phyloP scores from a whole-genome alignment of 495 filamentous ascomycete genomes.

The Alectoria sarmentosa region DNA sequence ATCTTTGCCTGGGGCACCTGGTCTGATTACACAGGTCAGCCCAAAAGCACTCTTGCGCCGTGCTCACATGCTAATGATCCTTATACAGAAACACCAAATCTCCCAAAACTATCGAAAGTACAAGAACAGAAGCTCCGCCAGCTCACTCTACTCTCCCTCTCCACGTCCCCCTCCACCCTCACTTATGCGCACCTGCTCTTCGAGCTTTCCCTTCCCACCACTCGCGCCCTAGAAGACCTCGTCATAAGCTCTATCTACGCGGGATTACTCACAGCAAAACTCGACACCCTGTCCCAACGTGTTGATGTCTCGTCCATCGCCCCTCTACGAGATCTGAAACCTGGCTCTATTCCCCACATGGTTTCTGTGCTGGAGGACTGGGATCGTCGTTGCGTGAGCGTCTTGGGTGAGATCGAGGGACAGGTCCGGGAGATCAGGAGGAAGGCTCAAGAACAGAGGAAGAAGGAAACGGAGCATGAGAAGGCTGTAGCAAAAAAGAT shows the following conservation, averaged over 20 bases:
- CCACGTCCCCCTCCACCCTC: conserved; percentile 51
- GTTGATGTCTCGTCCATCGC: conserved; percentile 74
- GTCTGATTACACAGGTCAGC: conserved; percentile 59
- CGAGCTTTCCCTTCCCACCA: conserved; percentile 57
- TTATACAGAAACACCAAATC: conserved; percentile 42
- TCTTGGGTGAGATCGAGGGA: conserved; percentile 67
- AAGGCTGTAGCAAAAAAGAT: conserved; percentile 34
- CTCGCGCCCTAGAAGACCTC: conserved; percentile 78
- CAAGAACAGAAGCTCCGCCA: conserved; percentile 86
- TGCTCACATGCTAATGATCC: not conserved
- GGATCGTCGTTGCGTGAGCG: conserved; percentile 64
- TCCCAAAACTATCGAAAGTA: conserved; percentile 63
- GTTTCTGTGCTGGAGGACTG: conserved; percentile 62
- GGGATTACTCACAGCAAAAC: conserved; percentile 69
- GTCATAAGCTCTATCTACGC: conserved; percentile 86
- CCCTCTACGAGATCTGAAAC: conserved; percentile 76
- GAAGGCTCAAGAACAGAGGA: conserved; percentile 41
- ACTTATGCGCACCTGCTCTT: conserved; percentile 63
- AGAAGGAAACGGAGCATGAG: conserved; percentile 42
- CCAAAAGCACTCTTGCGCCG: conserved; percentile 2
- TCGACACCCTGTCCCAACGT: conserved; percentile 52
- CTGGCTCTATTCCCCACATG: conserved; percentile 58
- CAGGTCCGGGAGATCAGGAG: conserved; percentile 59
- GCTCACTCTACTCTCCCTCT: conserved; percentile 75
- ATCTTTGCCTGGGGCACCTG: conserved; percentile 95